Evolutionary conservation across 2,329 filamentous ascomycete genomes (phyloP), one percentile per base, ranked within the genome.

Genomic region (Colletotrichum euphorbiae): DNA sequence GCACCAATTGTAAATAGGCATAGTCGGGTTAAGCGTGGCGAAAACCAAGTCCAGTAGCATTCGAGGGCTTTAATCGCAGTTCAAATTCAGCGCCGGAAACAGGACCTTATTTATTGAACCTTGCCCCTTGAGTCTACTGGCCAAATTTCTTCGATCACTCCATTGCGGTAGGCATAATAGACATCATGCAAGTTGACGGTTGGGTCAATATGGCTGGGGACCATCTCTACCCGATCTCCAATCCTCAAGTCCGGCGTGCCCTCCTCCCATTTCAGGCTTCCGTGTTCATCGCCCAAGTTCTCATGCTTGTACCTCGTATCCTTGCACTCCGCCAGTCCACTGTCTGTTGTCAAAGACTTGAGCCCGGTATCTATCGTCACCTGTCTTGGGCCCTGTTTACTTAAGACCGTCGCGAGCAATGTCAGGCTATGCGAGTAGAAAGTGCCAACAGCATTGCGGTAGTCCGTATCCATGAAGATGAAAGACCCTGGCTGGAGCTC

Each of bases 401-500:
- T 84, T 17, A 86, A 68, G 0, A 85, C 83, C 0, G 84, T 85
- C 0, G 83, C 78, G 19, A 85, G 70, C 6, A 86, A 78, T 0
- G 82, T 83, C 28, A 86, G 69, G 52, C 82, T 85, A 70, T 86
- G 82, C 0, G 78, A 77, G 72, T 83, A 87, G 62, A 80, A 80
- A 0, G 77, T 75, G 1, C 85, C 85, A 0, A 87, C 78, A 0
- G 85, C 85, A 58, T 84, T 83, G 3, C 84, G 80, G 70, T 87
- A 87, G 71, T 87, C 85, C 2, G 84, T 85, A 64, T 87, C 85
- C 85, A 87, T 87, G 72, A 87, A 87, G 62, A 87, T 80, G 67
- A 87, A 87, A 0, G 82, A 85, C 0, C 85, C 85, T 0, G 85
- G 85, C 71, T 87, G 85, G 2, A 87, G 76, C 71, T 87, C 85